Percentiles rank a stretch among this genome's conserved stretches.
Conservation (phyloP, 768 basidiomycete species). For the Boletus pseudopeckii region DNA sequence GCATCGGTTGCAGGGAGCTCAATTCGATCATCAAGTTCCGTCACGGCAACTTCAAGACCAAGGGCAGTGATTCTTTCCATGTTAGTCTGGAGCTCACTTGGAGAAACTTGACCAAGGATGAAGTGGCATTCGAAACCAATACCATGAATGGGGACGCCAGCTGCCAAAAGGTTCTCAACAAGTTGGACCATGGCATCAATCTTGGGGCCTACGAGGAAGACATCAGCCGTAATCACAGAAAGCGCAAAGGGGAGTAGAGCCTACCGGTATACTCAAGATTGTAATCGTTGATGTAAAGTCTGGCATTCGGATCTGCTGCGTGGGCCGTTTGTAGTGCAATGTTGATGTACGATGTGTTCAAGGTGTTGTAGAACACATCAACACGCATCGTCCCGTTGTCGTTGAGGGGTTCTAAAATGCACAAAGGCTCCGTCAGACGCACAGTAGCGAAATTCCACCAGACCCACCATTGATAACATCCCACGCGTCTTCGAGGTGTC, state of each 20-base stretch:
- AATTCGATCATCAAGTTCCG: conserved; percentile 66
- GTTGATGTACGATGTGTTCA: conserved; percentile 46
- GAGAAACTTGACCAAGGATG: conserved; percentile 54
- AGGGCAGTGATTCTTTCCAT: conserved; percentile 53
- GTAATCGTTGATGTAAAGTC: conserved; percentile 34
- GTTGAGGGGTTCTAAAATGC: conserved; percentile 31
- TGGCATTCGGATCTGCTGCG: conserved; percentile 30
- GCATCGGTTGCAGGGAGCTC: conserved; percentile 45
- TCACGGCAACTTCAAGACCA: conserved; percentile 66
- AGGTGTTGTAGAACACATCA: conserved; percentile 51
- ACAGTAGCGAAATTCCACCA: neutral
- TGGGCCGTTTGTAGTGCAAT: conserved; percentile 42
- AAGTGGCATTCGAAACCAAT: conserved; percentile 61
- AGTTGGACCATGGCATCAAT: conserved; percentile 53
- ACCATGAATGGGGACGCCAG: conserved; percentile 55
- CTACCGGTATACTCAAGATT: conserved; percentile 27
- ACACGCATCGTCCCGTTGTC: conserved; percentile 56
- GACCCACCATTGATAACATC: conserved; percentile 20
- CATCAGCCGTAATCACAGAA: neutral
- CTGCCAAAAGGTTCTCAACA: conserved; percentile 43
- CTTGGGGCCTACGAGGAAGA: conserved; percentile 8
- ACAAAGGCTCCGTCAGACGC: neutral
- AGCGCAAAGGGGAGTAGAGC: neutral
- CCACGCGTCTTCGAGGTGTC: conserved; percentile 16
- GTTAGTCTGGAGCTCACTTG: conserved; percentile 42